Conservation (phyloP, 1,284 basidiomycete species). For the Puccinia triticina region DNA sequence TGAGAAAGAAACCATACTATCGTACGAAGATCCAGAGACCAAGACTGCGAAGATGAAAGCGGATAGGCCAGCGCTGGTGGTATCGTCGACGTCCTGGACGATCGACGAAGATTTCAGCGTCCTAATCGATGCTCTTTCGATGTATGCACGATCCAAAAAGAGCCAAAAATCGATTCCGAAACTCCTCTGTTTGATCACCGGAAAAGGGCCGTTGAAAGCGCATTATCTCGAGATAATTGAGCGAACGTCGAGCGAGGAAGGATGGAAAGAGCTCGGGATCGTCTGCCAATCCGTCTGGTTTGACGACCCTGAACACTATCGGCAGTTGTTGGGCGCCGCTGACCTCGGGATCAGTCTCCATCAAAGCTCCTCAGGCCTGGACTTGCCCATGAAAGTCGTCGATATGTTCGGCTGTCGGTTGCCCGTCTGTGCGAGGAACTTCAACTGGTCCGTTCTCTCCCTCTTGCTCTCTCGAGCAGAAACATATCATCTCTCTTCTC, state of each 20-base stretch:
- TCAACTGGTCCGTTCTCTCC: constrained; percentile 71
- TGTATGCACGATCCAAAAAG: constrained; percentile 68
- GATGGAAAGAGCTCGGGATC: constrained; percentile 75
- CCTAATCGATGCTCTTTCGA: constrained; percentile 71
- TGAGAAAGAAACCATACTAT: constrained; percentile 41
- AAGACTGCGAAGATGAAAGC: constrained; percentile 61
- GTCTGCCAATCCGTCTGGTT: constrained; percentile 66
- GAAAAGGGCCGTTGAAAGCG: constrained; percentile 79
- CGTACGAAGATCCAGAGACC: constrained; percentile 59
- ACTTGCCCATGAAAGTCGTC: constrained; percentile 98
- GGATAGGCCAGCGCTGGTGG: constrained; percentile 80
- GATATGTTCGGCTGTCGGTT: constrained; percentile 98
- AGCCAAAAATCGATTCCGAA: constrained; percentile 55
- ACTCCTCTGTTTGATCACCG: constrained; percentile 78
- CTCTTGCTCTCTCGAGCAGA: constrained; percentile 3
- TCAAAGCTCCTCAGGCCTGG: constrained; percentile 82
- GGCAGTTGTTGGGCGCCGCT: constrained; percentile 70
- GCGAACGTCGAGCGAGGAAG: constrained; percentile 66
- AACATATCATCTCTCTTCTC: constrained; percentile 13
- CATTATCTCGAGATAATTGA: constrained; percentile 73
- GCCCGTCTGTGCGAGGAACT: constrained; percentile 87
- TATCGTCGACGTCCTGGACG: constrained; percentile 96
- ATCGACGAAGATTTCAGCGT: constrained; percentile 93
- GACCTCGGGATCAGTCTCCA: constrained; percentile 92
- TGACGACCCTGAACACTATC: constrained; percentile 47